phyloP scores from a whole-genome alignment of 176 grass and related monocot species.

The Aegilops speltoides region DNA sequence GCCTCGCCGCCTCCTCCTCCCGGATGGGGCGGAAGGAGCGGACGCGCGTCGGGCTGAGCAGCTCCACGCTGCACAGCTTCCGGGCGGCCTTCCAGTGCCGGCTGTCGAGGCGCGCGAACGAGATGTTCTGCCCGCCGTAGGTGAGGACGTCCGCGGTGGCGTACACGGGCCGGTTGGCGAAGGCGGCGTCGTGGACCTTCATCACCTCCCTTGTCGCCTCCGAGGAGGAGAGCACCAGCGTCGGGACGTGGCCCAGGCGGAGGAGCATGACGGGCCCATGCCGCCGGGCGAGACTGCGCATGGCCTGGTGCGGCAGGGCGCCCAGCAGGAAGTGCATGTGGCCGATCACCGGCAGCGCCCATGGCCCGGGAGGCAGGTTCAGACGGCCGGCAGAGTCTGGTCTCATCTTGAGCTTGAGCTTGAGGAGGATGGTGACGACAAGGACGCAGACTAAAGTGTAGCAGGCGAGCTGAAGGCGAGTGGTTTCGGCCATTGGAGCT shows the following conservation, averaged over 20 bases:
- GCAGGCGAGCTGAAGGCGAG: neutral
- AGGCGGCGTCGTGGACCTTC: slow-evolving; percentile 52
- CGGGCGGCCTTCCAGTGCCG: slow-evolving; percentile 46
- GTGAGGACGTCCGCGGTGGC: slow-evolving; percentile 25
- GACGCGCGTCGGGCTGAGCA: slow-evolving; percentile 47
- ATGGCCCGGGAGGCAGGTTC: slow-evolving; percentile 42
- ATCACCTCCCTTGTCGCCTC: slow-evolving; percentile 53
- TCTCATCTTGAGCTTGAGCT: neutral
- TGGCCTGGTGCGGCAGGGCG: slow-evolving; percentile 50
- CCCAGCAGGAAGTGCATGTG: slow-evolving; percentile 45
- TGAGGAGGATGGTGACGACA: neutral
- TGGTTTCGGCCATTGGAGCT: neutral
- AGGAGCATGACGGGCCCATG: slow-evolving; percentile 46
- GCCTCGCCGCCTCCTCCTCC: slow-evolving; percentile 27
- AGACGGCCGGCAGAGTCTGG: neutral
- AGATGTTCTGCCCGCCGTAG: slow-evolving; percentile 23
- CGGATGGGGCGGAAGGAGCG: slow-evolving; percentile 38
- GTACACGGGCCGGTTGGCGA: slow-evolving; percentile 39
- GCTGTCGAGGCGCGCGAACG: neutral
- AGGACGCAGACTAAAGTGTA: slow-evolving; percentile 3
- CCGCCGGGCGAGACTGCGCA: slow-evolving; percentile 27
- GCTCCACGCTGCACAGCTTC: slow-evolving; percentile 27
- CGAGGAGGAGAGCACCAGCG: slow-evolving; percentile 50
- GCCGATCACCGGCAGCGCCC: slow-evolving; percentile 43
- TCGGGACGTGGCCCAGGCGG: slow-evolving; percentile 44